Evolutionary conservation across 371 early-diverging fungal genomes (phyloP).

Genomic region (Entomophthora muscae): DNA sequence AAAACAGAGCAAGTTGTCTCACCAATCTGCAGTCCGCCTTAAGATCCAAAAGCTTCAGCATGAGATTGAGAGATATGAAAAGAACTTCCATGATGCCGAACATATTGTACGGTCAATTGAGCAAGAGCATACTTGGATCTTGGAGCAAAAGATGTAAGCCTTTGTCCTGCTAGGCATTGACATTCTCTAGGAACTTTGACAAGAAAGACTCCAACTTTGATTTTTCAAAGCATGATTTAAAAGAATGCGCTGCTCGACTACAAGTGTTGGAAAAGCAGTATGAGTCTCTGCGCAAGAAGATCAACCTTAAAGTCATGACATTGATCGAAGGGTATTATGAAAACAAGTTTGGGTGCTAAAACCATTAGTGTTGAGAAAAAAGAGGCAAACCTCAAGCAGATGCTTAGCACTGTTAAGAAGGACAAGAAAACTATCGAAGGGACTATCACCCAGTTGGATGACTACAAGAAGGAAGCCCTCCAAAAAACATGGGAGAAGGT

Average conservation of each 20-base stretch:
- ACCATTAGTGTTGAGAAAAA: slow-evolving; percentile 64
- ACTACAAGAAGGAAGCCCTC: slow-evolving; percentile 77
- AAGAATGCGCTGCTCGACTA: slow-evolving; percentile 45
- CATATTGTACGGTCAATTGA: slow-evolving; percentile 30
- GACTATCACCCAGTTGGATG: slow-evolving; percentile 74
- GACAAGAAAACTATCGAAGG: slow-evolving; percentile 92
- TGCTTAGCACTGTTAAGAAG: slow-evolving; percentile 69
- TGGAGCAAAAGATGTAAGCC: slow-evolving; percentile 61
- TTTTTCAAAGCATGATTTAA: slow-evolving; percentile 46
- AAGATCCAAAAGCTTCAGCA: slow-evolving; percentile 49
- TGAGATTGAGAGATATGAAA: slow-evolving; percentile 46
- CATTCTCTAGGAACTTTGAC: slow-evolving; percentile 44
- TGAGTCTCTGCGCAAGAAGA: slow-evolving; percentile 61
- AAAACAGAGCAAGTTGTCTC: slow-evolving; percentile 34
- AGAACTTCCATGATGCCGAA: slow-evolving; percentile 35
- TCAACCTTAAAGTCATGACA: slow-evolving; percentile 88
- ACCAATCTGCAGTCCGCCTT: slow-evolving; percentile 37
- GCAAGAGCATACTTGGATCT: slow-evolving; percentile 67
- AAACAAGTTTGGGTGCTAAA: not conserved
- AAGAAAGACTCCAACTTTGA: slow-evolving; percentile 60
- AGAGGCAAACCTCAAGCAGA: slow-evolving; percentile 62
- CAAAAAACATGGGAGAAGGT: slow-evolving; percentile 81
- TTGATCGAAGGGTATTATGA: slow-evolving; percentile 63
- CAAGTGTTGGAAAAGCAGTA: slow-evolving; percentile 51
- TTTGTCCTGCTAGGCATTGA: not conserved